Evolutionary conservation across 495 filamentous ascomycete genomes (phyloP).

Genomic region (Xylaria curta): DNA sequence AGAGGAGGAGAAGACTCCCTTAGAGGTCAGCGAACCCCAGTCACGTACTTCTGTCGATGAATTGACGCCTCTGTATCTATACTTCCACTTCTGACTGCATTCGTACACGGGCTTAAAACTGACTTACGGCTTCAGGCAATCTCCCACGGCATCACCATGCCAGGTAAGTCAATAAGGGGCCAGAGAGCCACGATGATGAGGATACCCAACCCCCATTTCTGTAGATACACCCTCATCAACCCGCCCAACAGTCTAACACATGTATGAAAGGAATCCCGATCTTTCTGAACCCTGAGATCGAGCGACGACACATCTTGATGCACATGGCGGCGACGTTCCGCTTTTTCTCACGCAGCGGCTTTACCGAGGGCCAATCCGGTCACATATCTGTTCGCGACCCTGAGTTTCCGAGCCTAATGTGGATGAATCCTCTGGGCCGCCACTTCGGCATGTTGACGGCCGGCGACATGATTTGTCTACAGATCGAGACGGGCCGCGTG

Average conservation of each 20-base stretch:
- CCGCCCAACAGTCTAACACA: constrained; percentile 2
- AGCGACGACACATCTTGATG: constrained; percentile 57
- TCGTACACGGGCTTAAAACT: not conserved
- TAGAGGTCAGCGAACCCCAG: constrained; percentile 17
- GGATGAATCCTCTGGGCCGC: constrained; percentile 66
- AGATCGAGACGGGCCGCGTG: constrained; percentile 59
- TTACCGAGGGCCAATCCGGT: constrained; percentile 69
- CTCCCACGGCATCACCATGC: constrained; percentile 39
- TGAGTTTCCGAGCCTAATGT: constrained; percentile 65
- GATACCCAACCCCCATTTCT: not conserved
- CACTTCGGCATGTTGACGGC: constrained; percentile 64
- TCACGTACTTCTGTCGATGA: not conserved
- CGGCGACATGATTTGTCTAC: constrained; percentile 60
- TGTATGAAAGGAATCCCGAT: constrained; percentile 49
- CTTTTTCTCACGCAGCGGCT: constrained; percentile 62
- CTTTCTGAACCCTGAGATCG: constrained; percentile 48
- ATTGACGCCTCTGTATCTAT: not conserved
- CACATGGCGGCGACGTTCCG: constrained; percentile 69
- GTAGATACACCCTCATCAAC: not conserved
- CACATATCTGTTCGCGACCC: constrained; percentile 72
- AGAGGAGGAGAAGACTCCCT: constrained; percentile 31
- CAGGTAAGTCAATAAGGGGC: constrained; percentile 20
- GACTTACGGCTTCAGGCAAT: constrained; percentile 28
- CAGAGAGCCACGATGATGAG: not conserved
- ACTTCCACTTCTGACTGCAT: not conserved